phyloP scores from a whole-genome alignment of 768 basidiomycete genomes.

The Leucogyrophana mollusca region DNA sequence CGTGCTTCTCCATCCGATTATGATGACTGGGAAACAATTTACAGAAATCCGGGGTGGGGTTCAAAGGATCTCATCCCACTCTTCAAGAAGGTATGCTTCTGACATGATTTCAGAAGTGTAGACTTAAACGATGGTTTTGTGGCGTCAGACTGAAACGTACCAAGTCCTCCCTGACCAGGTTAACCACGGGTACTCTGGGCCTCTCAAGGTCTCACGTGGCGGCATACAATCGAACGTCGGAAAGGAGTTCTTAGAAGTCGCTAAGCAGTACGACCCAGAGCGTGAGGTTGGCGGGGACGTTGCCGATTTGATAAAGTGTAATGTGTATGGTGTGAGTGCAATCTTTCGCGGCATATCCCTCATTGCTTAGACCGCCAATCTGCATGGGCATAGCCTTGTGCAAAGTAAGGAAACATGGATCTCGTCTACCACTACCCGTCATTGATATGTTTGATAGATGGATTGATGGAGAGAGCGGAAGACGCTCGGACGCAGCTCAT shows the following conservation, averaged over 20 bases:
- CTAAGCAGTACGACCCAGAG: conserved; percentile 43
- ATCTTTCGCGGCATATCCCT: neutral
- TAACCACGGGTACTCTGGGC: conserved; percentile 37
- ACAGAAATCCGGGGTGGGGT: conserved; percentile 23
- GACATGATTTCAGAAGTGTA: neutral
- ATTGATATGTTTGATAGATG: conserved; percentile 38
- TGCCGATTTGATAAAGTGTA: conserved; percentile 38
- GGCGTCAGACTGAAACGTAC: conserved; percentile 31
- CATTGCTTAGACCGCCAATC: neutral
- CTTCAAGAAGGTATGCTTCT: conserved; percentile 18
- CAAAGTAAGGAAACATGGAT: conserved; percentile 12
- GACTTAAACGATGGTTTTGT: neutral
- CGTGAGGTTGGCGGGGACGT: conserved; percentile 44
- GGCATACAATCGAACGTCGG: conserved; percentile 15
- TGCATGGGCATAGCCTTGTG: conserved; percentile 10
- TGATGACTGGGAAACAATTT: conserved; percentile 23
- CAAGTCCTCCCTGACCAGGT: conserved; percentile 19
- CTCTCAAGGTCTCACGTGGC: conserved; percentile 22
- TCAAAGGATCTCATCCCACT: conserved; percentile 23
- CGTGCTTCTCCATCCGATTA: conserved; percentile 26
- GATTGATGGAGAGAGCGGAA: conserved; percentile 41
- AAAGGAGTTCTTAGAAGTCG: conserved; percentile 48
- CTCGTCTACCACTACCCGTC: neutral
- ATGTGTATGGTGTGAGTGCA: conserved; percentile 25
- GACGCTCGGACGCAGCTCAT: conserved; percentile 32